Conservation (phyloP, 345 rosid genomes). For the Eucalyptus pauciflora region DNA sequence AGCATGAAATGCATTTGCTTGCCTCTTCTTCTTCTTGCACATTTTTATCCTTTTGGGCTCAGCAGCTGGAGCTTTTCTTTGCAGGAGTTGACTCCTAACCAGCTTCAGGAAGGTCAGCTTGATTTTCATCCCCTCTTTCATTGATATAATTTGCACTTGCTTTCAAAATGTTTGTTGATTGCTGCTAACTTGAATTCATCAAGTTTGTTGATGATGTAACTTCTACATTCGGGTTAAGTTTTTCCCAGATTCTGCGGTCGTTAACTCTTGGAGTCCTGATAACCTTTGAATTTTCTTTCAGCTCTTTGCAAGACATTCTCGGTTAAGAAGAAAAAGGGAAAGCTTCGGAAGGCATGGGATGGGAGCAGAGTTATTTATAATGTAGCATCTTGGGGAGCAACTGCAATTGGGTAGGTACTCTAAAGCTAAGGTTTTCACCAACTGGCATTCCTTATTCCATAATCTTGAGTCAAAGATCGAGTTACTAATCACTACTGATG, state of each 20-base stretch:
- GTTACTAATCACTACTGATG: neutral
- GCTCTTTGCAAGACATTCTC: constrained; percentile 91
- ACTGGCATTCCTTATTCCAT: neutral
- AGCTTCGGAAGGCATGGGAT: constrained; percentile 94
- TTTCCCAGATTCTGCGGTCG: neutral
- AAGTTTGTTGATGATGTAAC: neutral
- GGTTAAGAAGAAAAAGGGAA: constrained; percentile 66
- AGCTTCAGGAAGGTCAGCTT: constrained; percentile 84
- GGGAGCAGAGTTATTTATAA: constrained; percentile 93
- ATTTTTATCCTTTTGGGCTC: neutral
- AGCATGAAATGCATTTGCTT: neutral
- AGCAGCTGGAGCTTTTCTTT: neutral
- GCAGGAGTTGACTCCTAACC: constrained; percentile 85
- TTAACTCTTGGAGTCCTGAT: neutral
- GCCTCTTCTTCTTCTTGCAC: neutral
- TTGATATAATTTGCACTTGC: neutral
- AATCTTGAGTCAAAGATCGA: neutral
- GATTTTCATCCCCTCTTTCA: neutral
- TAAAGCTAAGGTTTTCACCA: neutral
- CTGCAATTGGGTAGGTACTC: constrained; percentile 67
- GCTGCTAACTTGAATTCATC: neutral
- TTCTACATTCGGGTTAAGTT: neutral
- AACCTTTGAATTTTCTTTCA: constrained; percentile 12
- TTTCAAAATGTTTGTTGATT: neutral
- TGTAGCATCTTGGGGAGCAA: constrained; percentile 98